Percentiles rank a stretch among this genome's conserved stretches.
Evolutionary conservation across 2,329 filamentous ascomycete genomes (phyloP).

Genomic region (Aspergillus sp.): DNA sequence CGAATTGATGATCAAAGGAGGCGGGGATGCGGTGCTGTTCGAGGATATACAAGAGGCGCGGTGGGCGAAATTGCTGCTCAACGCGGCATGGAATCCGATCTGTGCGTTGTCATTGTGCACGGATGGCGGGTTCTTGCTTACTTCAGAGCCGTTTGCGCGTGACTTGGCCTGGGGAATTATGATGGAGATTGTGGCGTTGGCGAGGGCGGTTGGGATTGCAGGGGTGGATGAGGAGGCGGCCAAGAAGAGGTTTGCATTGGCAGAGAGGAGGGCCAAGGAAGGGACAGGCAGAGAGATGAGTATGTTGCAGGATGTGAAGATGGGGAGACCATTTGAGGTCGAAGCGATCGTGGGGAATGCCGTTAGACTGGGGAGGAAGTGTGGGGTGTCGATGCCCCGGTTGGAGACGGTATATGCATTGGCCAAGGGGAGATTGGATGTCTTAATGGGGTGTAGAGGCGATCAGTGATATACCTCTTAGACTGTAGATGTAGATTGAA

Average conservation of each 20-base stretch:
- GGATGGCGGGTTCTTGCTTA: conserved; percentile 53
- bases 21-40: conserved; percentile 52
- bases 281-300: conserved; percentile 48
- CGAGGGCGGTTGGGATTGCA: conserved; percentile 43
- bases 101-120: conserved; percentile 58
- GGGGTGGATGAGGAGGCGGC: conserved; percentile 40
- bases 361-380: conserved; percentile 43
- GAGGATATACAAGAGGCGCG: conserved; percentile 59
- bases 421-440: conserved; percentile 34
- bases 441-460: background rate
- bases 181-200: conserved; percentile 48
- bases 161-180: conserved; percentile 46
- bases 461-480: no score
- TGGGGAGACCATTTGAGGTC: conserved; percentile 48
- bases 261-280: conserved; percentile 38
- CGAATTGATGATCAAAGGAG: conserved; percentile 45
- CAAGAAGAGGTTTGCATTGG: conserved; percentile 40
- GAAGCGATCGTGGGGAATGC: conserved; percentile 54
- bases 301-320: conserved; percentile 52
- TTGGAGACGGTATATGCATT: conserved; percentile 51
- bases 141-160: conserved; percentile 38
- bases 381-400: conserved; percentile 44
- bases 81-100: conserved; percentile 63
- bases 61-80: conserved; percentile 64
- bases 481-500: background rate